These are phyloP conservation scores for Protostelium mycophagum DNA, from an alignment of 78 protist genomes.

Conservation along the genomic window DNA sequence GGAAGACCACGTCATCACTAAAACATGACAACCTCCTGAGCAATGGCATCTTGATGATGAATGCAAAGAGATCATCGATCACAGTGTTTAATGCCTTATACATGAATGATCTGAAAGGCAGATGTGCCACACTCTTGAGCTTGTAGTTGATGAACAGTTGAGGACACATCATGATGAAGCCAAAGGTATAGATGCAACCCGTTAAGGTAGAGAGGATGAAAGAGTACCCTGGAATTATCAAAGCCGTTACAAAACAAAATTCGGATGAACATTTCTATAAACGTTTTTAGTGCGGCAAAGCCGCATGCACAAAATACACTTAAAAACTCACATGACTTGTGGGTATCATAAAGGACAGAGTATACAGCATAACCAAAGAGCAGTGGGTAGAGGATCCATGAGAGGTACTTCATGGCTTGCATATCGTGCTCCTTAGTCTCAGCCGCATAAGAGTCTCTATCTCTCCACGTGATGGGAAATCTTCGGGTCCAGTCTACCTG, in stretches of 20 bases:
- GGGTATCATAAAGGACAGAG: conserved; percentile 73
- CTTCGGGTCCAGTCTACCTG: neutral
- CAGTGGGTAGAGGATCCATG: conserved; percentile 68
- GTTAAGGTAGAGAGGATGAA: conserved; percentile 44
- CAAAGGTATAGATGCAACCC: conserved; percentile 67
- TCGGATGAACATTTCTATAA: neutral
- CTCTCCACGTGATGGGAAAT: neutral
- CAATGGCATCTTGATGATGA: conserved; percentile 92
- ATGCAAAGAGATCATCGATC: conserved; percentile 96
- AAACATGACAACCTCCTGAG: conserved; percentile 92
- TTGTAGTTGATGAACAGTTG: conserved; percentile 96
- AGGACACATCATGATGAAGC: conserved; percentile 93
- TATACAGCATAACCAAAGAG: conserved; percentile 75
- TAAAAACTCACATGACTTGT: conserved; percentile 83
- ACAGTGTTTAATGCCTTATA: conserved; percentile 95
- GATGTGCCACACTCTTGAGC: conserved; percentile 85
- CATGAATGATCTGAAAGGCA: conserved; percentile 90
- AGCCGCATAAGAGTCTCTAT: conserved; percentile 30
- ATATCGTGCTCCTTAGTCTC: conserved; percentile 75
- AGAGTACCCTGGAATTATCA: conserved; percentile 25
- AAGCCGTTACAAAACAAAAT: neutral
- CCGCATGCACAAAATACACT: too few species aligned
- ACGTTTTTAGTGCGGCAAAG: conserved; percentile 14
- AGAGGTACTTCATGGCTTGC: conserved; percentile 77
- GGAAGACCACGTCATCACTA: conserved; percentile 75